A percentile compares a stretch with the other conserved stretches of the same genome.
Conservation (phyloP, 352 stramenopile species). For the Phytophthora tentaculata region DNA sequence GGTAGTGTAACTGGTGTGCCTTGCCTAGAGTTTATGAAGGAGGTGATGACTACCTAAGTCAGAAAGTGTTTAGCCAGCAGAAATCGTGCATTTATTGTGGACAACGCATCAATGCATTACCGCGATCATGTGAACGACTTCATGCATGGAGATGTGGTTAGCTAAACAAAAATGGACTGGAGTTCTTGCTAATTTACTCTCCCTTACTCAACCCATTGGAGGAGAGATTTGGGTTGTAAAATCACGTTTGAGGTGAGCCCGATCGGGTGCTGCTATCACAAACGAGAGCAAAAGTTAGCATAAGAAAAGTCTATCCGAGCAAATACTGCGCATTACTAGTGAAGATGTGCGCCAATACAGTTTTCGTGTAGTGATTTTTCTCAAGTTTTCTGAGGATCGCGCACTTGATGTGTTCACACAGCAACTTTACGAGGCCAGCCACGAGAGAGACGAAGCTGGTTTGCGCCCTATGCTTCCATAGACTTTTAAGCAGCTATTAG, state of each 20-base stretch:
- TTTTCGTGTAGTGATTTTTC: not conserved
- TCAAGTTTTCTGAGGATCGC: not conserved
- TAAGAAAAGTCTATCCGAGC: not conserved
- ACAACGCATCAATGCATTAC: not conserved
- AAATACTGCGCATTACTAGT: not conserved
- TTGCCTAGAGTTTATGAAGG: not conserved
- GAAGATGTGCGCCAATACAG: not conserved
- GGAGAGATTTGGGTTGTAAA: not conserved
- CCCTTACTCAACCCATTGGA: too few relatives aligned
- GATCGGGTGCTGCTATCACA: not conserved
- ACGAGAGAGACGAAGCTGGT: not conserved
- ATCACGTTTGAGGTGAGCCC: not conserved
- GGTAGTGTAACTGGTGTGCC: not conserved
- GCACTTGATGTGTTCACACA: not conserved
- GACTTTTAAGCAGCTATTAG: not conserved
- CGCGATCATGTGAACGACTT: not conserved
- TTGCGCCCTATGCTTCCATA: not conserved
- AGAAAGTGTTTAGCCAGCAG: not conserved
- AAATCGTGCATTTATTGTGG: slow-evolving; percentile 1
- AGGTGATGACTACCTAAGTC: not conserved
- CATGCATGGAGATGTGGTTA: not conserved
- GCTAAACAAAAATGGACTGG: not conserved
- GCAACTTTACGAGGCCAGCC: not conserved
- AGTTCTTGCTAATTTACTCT: too few relatives aligned
- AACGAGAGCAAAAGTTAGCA: not conserved